A percentile compares a stretch with the other conserved stretches of the same genome.
phyloP scores from a whole-genome alignment of 352 stramenopile species.

The Peronospora belbahrii region DNA sequence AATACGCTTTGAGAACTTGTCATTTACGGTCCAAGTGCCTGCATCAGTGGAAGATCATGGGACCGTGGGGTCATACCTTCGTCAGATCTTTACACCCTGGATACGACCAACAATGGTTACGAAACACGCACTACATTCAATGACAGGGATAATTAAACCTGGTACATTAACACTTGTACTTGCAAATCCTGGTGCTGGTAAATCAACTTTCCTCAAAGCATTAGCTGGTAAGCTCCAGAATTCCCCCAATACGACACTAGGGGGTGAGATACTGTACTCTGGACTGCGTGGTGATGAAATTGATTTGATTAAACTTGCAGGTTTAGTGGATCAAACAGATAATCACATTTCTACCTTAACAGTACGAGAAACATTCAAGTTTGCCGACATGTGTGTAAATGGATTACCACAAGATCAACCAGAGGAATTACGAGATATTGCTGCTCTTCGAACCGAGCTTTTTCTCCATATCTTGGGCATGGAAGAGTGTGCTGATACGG shows the following conservation, averaged over 20 bases:
- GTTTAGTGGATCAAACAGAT: constrained; percentile 72
- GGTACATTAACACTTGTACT: constrained; percentile 32
- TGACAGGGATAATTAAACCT: constrained; percentile 57
- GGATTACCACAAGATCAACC: constrained; percentile 41
- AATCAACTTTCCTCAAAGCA: constrained; percentile 64
- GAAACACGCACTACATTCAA: constrained; percentile 49
- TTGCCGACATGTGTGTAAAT: constrained; percentile 90
- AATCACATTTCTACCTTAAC: constrained; percentile 88
- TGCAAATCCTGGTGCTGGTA: constrained; percentile 51
- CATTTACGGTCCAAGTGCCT: constrained; percentile 52
- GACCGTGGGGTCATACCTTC: neutral
- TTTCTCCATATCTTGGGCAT: constrained; percentile 82
- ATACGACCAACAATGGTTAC: constrained; percentile 24
- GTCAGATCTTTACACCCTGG: constrained; percentile 39
- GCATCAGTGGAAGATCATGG: constrained; percentile 26
- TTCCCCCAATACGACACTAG: constrained; percentile 19
- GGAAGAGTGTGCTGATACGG: constrained; percentile 84
- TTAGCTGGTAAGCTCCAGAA: constrained; percentile 54
- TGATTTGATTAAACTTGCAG: constrained; percentile 51
- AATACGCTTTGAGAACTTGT: constrained; percentile 71
- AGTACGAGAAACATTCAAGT: constrained; percentile 85
- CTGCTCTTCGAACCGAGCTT: constrained; percentile 59
- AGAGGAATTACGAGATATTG: constrained; percentile 66
- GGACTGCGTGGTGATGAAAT: constrained; percentile 37
- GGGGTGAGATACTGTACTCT: constrained; percentile 44